Percentiles rank a stretch among this genome's conserved stretches.
These are phyloP conservation scores for Phenoliferia sp. DNA, from an alignment of 1,284 basidiomycete genomes.

Conservation along the genomic window DNA sequence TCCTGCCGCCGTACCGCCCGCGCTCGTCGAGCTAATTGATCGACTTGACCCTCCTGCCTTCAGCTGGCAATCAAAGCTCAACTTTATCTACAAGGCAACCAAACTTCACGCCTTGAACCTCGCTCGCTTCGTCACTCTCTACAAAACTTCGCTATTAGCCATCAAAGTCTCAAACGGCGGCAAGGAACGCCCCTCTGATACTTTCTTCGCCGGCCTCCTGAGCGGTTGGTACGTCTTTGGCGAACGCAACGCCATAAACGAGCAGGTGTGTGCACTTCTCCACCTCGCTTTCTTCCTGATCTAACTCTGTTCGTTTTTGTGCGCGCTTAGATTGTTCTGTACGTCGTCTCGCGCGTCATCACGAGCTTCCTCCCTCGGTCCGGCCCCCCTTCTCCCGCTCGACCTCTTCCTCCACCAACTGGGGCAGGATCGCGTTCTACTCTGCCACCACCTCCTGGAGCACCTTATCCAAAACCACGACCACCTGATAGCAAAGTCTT, in stretches of 20 bases:
- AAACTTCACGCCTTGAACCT: conserved; percentile 82
- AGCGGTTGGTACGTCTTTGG: conserved; percentile 93
- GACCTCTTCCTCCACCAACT: conserved; percentile 42
- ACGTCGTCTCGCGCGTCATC: conserved; percentile 82
- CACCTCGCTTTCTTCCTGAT: neutral
- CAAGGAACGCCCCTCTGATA: conserved; percentile 72
- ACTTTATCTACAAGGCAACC: conserved; percentile 77
- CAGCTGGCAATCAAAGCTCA: conserved; percentile 64
- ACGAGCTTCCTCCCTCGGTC: conserved; percentile 77
- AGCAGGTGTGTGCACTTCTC: conserved; percentile 65
- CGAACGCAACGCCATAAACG: conserved; percentile 91
- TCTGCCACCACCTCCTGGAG: conserved; percentile 42
- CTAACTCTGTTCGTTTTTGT: neutral
- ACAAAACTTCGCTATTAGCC: conserved; percentile 78
- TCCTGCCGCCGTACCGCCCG: neutral
- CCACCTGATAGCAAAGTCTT: conserved; percentile 79
- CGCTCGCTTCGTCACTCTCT: conserved; percentile 86
- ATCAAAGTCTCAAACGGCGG: conserved; percentile 59
- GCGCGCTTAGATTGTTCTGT: conserved; percentile 77
- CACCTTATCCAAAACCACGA: conserved; percentile 53
- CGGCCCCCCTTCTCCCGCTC: conserved; percentile 36
- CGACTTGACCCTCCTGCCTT: neutral
- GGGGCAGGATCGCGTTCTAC: conserved; percentile 43
- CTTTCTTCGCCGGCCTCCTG: conserved; percentile 87
- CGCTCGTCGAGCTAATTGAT: neutral